These are phyloP conservation scores for Coccinonectria pachysandricola DNA, from an alignment of 2,329 filamentous ascomycete species.

Conservation along the genomic window DNA sequence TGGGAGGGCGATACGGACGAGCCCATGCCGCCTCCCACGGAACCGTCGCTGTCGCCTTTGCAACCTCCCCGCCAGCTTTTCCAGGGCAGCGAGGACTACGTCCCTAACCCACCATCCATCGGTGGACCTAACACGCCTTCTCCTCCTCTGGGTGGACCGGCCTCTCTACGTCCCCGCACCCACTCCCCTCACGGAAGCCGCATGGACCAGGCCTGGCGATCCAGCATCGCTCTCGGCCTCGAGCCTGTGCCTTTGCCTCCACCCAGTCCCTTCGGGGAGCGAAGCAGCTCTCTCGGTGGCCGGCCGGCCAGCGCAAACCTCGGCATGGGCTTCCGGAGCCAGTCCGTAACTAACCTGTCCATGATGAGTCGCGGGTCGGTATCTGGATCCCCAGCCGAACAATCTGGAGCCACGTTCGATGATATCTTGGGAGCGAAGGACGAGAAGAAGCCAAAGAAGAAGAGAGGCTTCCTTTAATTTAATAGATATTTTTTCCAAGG, in stretches of 20 bases:
- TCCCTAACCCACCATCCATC: constrained; percentile 13
- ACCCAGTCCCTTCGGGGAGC: constrained; percentile 22
- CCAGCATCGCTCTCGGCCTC: constrained; percentile 33
- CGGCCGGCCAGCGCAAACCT: constrained; percentile 23
- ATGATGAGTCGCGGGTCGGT: constrained; percentile 14
- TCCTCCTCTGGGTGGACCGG: constrained; percentile 20
- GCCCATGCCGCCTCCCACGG: constrained; percentile 14
- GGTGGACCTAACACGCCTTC: constrained; percentile 17
- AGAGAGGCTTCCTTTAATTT: constrained; percentile 30
- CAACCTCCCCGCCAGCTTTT: constrained; percentile 29
- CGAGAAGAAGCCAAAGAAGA: constrained; percentile 29
- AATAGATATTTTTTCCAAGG: too few relatives aligned
- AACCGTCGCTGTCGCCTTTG: constrained; percentile 28
- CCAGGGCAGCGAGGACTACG: constrained; percentile 18
- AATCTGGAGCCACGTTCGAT: constrained; percentile 34
- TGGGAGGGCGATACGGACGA: constrained; percentile 33
- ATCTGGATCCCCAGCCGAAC: constrained; percentile 7
- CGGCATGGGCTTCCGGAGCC: constrained; percentile 18
- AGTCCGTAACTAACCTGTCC: constrained; percentile 27
- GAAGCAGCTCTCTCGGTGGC: constrained; percentile 27
- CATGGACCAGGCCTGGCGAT: constrained; percentile 26
- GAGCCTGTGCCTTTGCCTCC: constrained; percentile 32
- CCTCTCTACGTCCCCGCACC: constrained; percentile 27
- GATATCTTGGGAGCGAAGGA: constrained; percentile 32
- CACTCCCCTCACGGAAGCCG: constrained; percentile 28